phyloP scores from a whole-genome alignment of 257 asterid genomes.

The Primulina eburnea region DNA sequence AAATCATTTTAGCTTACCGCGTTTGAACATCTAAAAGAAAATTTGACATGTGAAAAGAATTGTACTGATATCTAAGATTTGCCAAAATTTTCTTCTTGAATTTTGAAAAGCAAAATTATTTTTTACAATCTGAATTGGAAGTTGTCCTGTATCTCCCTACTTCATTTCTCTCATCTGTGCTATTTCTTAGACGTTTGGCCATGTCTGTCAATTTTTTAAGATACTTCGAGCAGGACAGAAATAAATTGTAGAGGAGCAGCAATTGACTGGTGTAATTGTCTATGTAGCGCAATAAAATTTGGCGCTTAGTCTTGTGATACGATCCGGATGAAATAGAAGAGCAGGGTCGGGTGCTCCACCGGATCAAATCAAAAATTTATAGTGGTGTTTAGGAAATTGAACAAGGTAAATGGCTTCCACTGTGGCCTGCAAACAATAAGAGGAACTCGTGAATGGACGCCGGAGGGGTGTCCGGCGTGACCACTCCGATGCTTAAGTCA shows the following conservation, averaged over 20 bases:
- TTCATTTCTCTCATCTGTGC: neutral
- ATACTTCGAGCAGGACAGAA: neutral
- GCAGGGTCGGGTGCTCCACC: no score
- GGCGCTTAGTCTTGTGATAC: neutral
- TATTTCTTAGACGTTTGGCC: neutral
- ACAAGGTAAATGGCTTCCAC: no score
- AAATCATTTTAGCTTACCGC: neutral
- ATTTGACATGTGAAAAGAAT: constrained; percentile 1
- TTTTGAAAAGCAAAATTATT: constrained; percentile 6
- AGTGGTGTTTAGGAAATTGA: no score
- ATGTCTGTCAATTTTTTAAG: neutral
- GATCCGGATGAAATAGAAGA: no score
- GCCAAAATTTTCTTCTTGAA: constrained; percentile 19
- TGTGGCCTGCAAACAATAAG: no score
- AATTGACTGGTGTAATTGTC: neutral
- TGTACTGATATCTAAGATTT: constrained; percentile 16
- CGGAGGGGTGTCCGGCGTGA: no score
- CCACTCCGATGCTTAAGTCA: no score
- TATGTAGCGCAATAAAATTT: neutral
- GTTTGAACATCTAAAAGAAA: constrained; percentile 10
- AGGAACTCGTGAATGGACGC: no score
- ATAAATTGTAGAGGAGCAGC: neutral
- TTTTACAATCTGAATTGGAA: neutral
- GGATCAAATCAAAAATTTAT: no score
- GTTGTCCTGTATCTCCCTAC: neutral